Base-by-base conservation (phyloP, 208 protist genomes). In the Trypanosoma melophagium region DNA sequence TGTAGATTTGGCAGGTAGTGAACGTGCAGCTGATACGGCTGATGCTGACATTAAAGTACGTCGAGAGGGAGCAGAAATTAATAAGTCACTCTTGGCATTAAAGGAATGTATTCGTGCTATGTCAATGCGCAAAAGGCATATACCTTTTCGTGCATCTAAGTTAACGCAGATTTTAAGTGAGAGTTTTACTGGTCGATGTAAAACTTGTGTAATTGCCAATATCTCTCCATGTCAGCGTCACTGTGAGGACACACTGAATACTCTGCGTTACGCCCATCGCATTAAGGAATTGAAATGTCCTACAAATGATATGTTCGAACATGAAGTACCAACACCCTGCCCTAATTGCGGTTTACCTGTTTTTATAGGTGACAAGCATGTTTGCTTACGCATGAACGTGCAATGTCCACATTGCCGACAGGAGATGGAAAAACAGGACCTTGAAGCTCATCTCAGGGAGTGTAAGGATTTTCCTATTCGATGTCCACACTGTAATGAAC, bases 1-100 rank as follows among this genome's bases (percentile, higher is more conserved):
- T 71, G 98, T 99, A 25, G 98, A 99, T 70, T 79, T 99, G 5
- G 98, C 98, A 17, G 98, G 98, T n/a, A 97, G 87, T 61, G 98
- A 99, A 83, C 76, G 98, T 38, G 96, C 88, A 10, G 89, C 91
- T 0, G 97, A 99, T 69, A 98, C 96, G 12, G 71, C 63, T 1
- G 75, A 95, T 54, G 87, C 76, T 25, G 92, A 98, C 66, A 70
- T 80, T 5, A 87, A 94, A 51, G 97, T 92, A 16, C 84, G 96
- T 9, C 87, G 95, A 3, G 94, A 98, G 57, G 95, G 95, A 3
- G 95, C 97, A 22, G 94, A 98, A 71, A 99, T 99, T 76, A 99
- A 99, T 81, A 99, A 99, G 76, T 96, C 85, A 4, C 78, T 99
- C 9, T 80, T 99, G 16, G 97, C 97, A 0, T 83, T 99, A 3